Conservation (phyloP, 1,139 yeast species). For the Yamadazyma membranifaciens region DNA sequence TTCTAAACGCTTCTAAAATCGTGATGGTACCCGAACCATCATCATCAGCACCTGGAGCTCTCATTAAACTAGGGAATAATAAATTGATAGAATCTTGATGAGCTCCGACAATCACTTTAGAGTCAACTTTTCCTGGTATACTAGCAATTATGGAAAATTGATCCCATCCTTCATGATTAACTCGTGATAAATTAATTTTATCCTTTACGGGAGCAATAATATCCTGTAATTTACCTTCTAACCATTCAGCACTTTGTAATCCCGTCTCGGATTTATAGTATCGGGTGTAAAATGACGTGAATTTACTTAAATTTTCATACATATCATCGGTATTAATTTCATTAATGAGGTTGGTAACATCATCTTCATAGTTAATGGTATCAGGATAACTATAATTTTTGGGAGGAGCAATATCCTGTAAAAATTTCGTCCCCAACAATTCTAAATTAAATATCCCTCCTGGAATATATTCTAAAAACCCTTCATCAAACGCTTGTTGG, state of each 20-base stretch:
- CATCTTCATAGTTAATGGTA: conserved; percentile 31
- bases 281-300: conserved; percentile 75
- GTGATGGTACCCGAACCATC: conserved; percentile 90
- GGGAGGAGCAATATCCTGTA: conserved; percentile 18
- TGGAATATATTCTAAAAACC: conserved; percentile 23
- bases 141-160: conserved; percentile 42
- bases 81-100: conserved; percentile 87
- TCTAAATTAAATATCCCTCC: background rate
- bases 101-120: conserved; percentile 73
- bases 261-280: conserved; percentile 78
- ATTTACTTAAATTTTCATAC: conserved; percentile 54
- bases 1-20: conserved; percentile 69
- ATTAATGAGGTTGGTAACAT: conserved; percentile 40
- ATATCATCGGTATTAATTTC: conserved; percentile 46
- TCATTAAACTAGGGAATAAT: conserved; percentile 62
- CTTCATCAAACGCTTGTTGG: conserved; percentile 30
- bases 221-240: conserved; percentile 48
- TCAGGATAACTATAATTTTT: conserved; percentile 56
- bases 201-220: conserved; percentile 39
- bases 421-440: conserved; percentile 30
- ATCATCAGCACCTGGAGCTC: conserved; percentile 96
- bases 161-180: conserved; percentile 43
- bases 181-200: conserved; percentile 25
- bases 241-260: conserved; percentile 70
- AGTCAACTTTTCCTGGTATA: conserved; percentile 37